phyloP scores from a whole-genome alignment of 768 basidiomycete species.

The Chalciporus sphaerocephalus region DNA sequence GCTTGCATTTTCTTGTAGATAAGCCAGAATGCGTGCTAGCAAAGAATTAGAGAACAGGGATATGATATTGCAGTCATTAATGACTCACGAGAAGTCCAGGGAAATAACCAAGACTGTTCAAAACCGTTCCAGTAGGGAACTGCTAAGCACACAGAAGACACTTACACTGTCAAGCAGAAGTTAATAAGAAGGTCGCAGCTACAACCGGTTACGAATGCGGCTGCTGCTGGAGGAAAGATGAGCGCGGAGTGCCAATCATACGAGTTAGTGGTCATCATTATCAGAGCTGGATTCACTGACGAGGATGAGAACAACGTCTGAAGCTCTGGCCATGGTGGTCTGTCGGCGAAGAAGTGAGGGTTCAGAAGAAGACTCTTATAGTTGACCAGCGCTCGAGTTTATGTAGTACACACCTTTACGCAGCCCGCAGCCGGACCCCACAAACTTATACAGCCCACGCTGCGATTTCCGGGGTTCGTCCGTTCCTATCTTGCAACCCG shows the following conservation, averaged over 20 bases:
- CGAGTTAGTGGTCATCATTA: neutral
- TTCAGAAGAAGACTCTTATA: neutral
- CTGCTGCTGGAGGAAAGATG: constrained; percentile 78
- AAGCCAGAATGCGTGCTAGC: constrained; percentile 80
- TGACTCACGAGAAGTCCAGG: constrained; percentile 56
- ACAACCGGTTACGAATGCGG: constrained; percentile 74
- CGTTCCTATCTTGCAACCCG: neutral
- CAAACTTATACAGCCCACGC: constrained; percentile 1
- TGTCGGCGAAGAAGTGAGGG: neutral
- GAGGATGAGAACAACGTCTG: constrained; percentile 76
- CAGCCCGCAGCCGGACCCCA: constrained; percentile 27
- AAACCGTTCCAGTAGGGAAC: constrained; percentile 2
- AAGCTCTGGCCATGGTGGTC: constrained; percentile 45
- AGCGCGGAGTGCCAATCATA: constrained; percentile 59
- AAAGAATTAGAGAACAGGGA: neutral
- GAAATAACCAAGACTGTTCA: constrained; percentile 65
- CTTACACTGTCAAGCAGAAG: constrained; percentile 71
- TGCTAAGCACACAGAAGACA: neutral
- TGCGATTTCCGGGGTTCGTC: constrained; percentile 13
- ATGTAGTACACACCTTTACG: constrained; percentile 1
- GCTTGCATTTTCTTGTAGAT: constrained; percentile 90
- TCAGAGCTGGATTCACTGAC: constrained; percentile 38
- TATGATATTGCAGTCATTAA: too few relatives aligned
- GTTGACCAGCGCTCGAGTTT: too few relatives aligned
- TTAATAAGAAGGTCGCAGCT: constrained; percentile 85